Base-by-base conservation (phyloP, 768 basidiomycete species). In the Podaxis pistillaris region DNA sequence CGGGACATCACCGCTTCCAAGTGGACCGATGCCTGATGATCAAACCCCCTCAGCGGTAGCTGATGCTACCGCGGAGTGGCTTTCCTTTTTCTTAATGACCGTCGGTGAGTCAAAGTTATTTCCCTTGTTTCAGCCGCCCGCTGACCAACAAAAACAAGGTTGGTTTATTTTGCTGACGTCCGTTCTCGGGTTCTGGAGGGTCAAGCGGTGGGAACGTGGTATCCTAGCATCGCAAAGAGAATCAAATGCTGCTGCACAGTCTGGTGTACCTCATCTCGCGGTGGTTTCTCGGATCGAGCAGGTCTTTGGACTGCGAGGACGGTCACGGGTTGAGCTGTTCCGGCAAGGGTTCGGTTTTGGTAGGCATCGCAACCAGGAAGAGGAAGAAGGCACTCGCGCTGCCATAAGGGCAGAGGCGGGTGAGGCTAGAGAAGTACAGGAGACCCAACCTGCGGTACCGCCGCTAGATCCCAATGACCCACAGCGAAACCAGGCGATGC, bases 31-130 rank as follows among this genome's bases (percentile, higher is more conserved):
- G 30, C 73, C 79, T 19, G 72, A 78, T 22, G 80, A 78, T 52
- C 79, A 83, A 59, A 71, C 74, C 15, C 72, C 69, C 41, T 65
- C 74, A 22, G 56, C 82, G 19, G 74, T 86, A 4, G 78, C 79
- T n/a, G 84, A 90, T 73, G 82, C 87, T 24, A 92, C 94, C 0
- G 89, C 90, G 24, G 95, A 98, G 71, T 98, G 94, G 94, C 77
- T 98, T 56, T 93, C 93, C 15, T 98, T 98, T 78, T 86, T 96
- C 76, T 76, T 98, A 67, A 97, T 98, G 93, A 93, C 90, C 38
- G 78, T 94, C 53, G 88, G 88, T 87, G 65, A 46, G 86, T 76
- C 30, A 28, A 36, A 54, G 52, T 59, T 41, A 30, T 19, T 24
- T 37, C 11, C 49, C 36, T 37, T 58, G 4, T 63, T 36, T 51